Evolutionary conservation across 2,329 filamentous ascomycete genomes (phyloP).

Genomic region (Xylaria sp.): DNA sequence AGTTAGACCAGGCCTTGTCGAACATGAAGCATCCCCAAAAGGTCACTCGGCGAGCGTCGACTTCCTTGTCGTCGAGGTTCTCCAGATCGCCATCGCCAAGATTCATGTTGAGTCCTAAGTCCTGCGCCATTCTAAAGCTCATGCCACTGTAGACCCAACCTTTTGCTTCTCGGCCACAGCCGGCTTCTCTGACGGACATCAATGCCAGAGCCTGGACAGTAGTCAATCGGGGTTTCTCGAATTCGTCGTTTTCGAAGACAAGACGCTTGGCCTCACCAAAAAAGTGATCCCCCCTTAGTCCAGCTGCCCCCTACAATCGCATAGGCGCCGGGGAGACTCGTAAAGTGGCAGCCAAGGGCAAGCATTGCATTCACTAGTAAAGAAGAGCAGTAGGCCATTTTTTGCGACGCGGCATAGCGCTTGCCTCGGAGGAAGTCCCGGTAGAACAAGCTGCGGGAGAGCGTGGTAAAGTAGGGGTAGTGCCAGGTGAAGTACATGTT

Average conservation of each 20-base stretch:
- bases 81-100: slow-evolving; percentile 54
- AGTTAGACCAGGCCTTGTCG: slow-evolving; percentile 98
- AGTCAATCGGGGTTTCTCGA: slow-evolving; percentile 79
- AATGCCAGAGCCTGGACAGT: slow-evolving; percentile 90
- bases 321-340: slow-evolving; percentile 66
- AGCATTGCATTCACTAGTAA: slow-evolving; percentile 91
- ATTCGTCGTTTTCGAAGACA: slow-evolving; percentile 86
- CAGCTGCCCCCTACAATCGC: slow-evolving; percentile 66
- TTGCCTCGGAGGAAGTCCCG: slow-evolving; percentile 74
- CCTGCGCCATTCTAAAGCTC: slow-evolving; percentile 95
- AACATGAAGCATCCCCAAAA: slow-evolving; percentile 99
- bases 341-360: slow-evolving; percentile 90
- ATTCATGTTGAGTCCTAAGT: slow-evolving; percentile 87
- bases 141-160: slow-evolving; percentile 99
- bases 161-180: slow-evolving; percentile 87
- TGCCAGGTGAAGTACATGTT: slow-evolving; percentile 99
- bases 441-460: slow-evolving; percentile 82
- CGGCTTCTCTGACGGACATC: slow-evolving; percentile 95
- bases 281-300: slow-evolving; percentile 89
- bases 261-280: slow-evolving; percentile 89
- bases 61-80: slow-evolving; percentile 68
- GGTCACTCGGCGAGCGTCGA: slow-evolving; percentile 83
- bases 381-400: slow-evolving; percentile 76
- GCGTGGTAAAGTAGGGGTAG: slow-evolving; percentile 89
- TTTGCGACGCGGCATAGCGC: slow-evolving; percentile 45